Conservation (phyloP, 805 yeast genomes). For the Cyberlindnera veronae region DNA sequence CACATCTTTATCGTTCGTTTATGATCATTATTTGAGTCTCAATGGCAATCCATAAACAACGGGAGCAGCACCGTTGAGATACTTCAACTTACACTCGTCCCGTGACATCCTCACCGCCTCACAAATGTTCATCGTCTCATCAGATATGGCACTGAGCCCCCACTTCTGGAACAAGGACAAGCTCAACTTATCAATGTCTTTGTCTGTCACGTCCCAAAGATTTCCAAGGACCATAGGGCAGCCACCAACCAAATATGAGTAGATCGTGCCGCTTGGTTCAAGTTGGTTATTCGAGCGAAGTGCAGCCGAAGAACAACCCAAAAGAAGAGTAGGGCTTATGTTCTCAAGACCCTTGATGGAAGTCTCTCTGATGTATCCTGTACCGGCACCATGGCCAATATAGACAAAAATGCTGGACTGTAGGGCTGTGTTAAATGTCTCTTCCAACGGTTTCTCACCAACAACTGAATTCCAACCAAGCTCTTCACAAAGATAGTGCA, state of each 20-base stretch:
- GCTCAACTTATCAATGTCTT: constrained; percentile 84
- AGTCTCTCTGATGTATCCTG: constrained; percentile 63
- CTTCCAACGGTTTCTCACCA: constrained; percentile 58
- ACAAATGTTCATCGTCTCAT: constrained; percentile 33
- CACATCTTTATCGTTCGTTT: too few relatives aligned
- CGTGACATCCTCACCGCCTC: constrained; percentile 63
- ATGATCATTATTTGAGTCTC: constrained; percentile 15
- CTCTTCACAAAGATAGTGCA: constrained; percentile 30
- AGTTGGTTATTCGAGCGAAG: constrained; percentile 54
- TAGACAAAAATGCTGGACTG: constrained; percentile 58
- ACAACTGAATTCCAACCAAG: constrained; percentile 50
- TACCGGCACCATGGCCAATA: constrained; percentile 98
- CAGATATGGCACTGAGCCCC: constrained; percentile 46
- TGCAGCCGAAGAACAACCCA: constrained; percentile 91
- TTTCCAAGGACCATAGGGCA: constrained; percentile 81
- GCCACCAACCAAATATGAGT: constrained; percentile 74
- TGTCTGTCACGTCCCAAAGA: constrained; percentile 96
- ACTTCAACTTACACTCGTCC: constrained; percentile 61
- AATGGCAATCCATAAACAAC: constrained; percentile 86
- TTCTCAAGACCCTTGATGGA: constrained; percentile 41
- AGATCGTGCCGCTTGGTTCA: constrained; percentile 74
- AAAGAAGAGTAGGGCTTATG: constrained; percentile 59
- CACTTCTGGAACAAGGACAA: constrained; percentile 55
- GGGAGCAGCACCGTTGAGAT: constrained; percentile 90
- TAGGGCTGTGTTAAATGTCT: constrained; percentile 43